These are phyloP conservation scores for Pilaira anomala DNA, from an alignment of 192 early-diverging fungal genomes.

Conservation along the genomic window DNA sequence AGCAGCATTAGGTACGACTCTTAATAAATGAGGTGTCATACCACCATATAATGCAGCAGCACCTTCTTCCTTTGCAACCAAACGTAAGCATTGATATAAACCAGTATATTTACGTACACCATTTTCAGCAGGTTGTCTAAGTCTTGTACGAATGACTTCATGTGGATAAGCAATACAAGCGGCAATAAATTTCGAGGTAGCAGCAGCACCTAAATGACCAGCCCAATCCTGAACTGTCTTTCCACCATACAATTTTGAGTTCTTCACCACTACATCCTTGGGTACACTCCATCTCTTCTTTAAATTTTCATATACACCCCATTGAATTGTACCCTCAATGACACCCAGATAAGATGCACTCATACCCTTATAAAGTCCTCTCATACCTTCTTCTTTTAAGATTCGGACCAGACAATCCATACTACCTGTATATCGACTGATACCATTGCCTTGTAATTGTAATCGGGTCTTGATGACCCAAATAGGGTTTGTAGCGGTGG, in stretches of 20 bases:
- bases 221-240: slow-evolving; percentile 58
- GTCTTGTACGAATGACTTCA: slow-evolving; percentile 89
- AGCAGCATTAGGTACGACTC: slow-evolving; percentile 94
- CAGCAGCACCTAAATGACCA: slow-evolving; percentile 82
- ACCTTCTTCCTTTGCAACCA: slow-evolving; percentile 82
- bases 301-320: slow-evolving; percentile 92
- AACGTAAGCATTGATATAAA: slow-evolving; percentile 52
- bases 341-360: slow-evolving; percentile 90
- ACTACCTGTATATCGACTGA: slow-evolving; percentile 65
- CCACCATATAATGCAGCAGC: slow-evolving; percentile 86
- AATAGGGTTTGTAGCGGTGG: slow-evolving; percentile 85
- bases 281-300: slow-evolving; percentile 50
- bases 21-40: slow-evolving; percentile 88
- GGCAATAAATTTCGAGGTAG: slow-evolving; percentile 81
- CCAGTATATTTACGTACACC: slow-evolving; percentile 76
- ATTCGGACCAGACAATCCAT: slow-evolving; percentile 69
- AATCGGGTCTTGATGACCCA: slow-evolving; percentile 97
- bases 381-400: slow-evolving; percentile 72
- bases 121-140: slow-evolving; percentile 76
- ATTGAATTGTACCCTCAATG: slow-evolving; percentile 89
- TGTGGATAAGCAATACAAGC: slow-evolving; percentile 92
- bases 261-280: background rate
- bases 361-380: slow-evolving; percentile 83
- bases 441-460: slow-evolving; percentile 68
- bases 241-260: slow-evolving; percentile 11